These are phyloP conservation scores for Pharus latifolius DNA, from an alignment of 176 grass and related monocot species.

Conservation along the genomic window DNA sequence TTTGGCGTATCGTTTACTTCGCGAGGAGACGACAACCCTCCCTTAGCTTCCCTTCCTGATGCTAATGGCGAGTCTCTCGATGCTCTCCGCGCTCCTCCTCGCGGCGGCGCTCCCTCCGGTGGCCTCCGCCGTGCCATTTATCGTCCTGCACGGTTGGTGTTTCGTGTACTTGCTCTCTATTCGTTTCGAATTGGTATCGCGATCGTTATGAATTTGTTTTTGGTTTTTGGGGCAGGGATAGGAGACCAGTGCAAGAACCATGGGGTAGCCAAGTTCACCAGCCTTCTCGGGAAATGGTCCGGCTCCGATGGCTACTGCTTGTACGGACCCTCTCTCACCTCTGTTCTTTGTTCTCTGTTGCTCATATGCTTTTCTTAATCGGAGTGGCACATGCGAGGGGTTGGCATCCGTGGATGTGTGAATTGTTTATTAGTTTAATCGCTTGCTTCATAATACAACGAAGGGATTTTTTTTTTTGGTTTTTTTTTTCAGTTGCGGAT, in stretches of 20 bases:
- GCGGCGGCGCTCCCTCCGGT: neutral
- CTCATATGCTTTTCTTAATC: neutral
- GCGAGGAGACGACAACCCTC: no score
- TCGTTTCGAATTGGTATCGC: neutral
- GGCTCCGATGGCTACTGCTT: constrained; percentile 74
- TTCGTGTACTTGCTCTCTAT: neutral
- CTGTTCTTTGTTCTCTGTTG: neutral
- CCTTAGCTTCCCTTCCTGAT: no score
- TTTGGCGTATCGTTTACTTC: no score
- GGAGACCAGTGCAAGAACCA: constrained; percentile 68
- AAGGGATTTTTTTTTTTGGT: neutral
- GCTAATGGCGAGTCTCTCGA: no score
- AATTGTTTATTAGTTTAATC: no score
- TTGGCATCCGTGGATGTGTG: no score
- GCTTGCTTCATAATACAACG: neutral
- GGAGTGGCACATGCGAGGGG: no score
- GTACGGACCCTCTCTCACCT: neutral
- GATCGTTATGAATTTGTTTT: neutral
- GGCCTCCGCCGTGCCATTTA: constrained; percentile 39
- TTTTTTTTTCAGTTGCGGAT: no score
- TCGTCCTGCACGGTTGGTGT: constrained; percentile 63
- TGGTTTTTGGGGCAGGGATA: constrained; percentile 25
- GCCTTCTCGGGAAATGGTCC: constrained; percentile 58
- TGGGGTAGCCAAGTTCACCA: constrained; percentile 47
- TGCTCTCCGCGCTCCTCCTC: neutral